Evolutionary conservation across 345 rosid genomes (phyloP), one percentile per base, ranked within the genome.

Genomic region (Brassica juncea): DNA sequence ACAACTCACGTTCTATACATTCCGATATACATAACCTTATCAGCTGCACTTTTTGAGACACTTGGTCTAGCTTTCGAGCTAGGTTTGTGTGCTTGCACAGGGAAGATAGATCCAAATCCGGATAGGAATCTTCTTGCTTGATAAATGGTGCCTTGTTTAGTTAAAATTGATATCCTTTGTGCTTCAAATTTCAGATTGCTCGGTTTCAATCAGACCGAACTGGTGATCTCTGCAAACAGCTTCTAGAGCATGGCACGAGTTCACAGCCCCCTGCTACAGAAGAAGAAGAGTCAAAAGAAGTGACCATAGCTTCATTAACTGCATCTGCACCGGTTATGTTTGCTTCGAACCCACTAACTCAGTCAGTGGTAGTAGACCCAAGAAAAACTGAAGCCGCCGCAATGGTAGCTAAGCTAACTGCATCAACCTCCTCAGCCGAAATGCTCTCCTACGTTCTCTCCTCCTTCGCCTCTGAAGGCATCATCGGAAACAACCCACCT

Each of bases 361-460:
- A 74, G 14, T 31, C 77, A 34, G 84, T 84, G 19, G 90, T 84
- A 78, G 89, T 84, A 80, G 94, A 91, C 67, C 84, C 87, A 49
- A 84, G 90, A 66, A 93, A 93, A 77, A 89, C 91, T 3, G 91
- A 90, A 28, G 98, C 98, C 2, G 98, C 94, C 39, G 94, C 86
- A 35, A 87, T 94, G 52, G 97, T 97, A 4, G 98, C 94, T 16
- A 88, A 88, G 86, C 85, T 95, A 83, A 88, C 99, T 0, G 96
- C 98, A 39, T 93, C 98, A 11, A 86, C 98, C 30, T 95, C 97
- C 62, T 93, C 99, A 0, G 97, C 89, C 1, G 88, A 93, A 74
- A 89, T 95, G 99, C 97, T 95, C 69, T 91, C 99, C 8, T 85
- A 79, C 16, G 99, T 95, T 62, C 91, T 95, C 57, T 91, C 99